phyloP scores from a whole-genome alignment of 2,329 filamentous ascomycete genomes.

The Pyricularia grisea region DNA sequence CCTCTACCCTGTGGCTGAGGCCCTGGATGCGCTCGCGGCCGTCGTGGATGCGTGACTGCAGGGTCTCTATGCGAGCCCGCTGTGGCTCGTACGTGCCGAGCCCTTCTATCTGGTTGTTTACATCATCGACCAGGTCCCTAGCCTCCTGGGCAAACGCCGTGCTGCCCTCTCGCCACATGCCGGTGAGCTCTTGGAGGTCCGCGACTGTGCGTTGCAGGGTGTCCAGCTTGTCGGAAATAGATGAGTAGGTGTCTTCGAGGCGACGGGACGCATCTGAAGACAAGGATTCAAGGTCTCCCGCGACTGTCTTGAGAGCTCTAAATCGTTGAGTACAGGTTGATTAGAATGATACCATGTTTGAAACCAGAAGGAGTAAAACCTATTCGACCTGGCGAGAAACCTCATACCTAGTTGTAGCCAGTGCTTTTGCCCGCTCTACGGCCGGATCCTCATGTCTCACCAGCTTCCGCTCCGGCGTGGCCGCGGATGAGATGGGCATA shows the following conservation, averaged over 20 bases:
- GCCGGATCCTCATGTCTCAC: constrained; percentile 28
- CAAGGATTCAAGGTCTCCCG: constrained; percentile 45
- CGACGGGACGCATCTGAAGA: constrained; percentile 53
- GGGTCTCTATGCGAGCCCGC: constrained; percentile 48
- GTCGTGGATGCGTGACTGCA: constrained; percentile 51
- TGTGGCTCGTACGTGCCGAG: constrained; percentile 58
- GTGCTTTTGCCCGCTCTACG: constrained; percentile 30
- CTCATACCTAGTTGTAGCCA: constrained; percentile 31
- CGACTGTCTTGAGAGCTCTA: constrained; percentile 43
- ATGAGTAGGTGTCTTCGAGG: constrained; percentile 67
- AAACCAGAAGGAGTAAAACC: neutral
- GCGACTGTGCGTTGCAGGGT: constrained; percentile 54
- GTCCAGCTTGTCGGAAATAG: constrained; percentile 59
- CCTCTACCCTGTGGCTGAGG: constrained; percentile 54
- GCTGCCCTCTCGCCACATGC: constrained; percentile 47
- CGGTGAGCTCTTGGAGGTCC: constrained; percentile 57
- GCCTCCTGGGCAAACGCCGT: constrained; percentile 51
- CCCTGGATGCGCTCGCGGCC: constrained; percentile 50
- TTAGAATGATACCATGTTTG: neutral
- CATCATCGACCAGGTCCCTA: constrained; percentile 48
- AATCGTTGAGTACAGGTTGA: neutral
- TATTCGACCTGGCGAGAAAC: neutral
- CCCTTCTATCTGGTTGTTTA: constrained; percentile 47
- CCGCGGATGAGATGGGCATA: constrained; percentile 9
- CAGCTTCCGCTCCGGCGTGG: constrained; percentile 9